Evolutionary conservation across 345 rosid species (phyloP).

Genomic region (Ricinus communis): DNA sequence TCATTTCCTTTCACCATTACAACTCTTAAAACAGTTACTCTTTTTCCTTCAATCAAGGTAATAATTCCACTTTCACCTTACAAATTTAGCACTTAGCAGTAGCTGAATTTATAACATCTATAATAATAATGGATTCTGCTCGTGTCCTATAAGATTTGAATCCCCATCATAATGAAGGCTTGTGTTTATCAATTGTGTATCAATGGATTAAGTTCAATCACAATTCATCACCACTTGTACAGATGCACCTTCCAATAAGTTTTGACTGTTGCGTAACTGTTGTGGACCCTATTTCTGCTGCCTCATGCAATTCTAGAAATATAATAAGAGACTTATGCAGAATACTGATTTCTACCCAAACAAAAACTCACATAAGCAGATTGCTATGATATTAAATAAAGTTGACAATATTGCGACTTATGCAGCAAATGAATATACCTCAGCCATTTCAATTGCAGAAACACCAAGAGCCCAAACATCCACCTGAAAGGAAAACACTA

Average conservation of each 20-base stretch:
- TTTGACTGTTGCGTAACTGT: background rate
- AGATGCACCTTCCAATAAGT: background rate
- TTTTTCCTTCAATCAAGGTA: background rate
- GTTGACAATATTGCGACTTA: background rate
- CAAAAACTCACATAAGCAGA: background rate
- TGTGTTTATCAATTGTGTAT: background rate
- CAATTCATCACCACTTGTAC: background rate
- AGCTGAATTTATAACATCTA: background rate
- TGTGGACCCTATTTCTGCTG: background rate
- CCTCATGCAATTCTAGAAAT: background rate
- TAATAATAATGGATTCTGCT: background rate
- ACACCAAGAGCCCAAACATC: constrained; percentile 99
- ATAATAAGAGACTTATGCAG: background rate
- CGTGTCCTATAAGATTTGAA: background rate
- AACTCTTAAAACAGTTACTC: background rate
- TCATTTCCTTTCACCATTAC: background rate
- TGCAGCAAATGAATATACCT: constrained; percentile 49
- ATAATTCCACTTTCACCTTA: background rate
- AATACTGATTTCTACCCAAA: background rate
- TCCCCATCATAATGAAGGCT: background rate
- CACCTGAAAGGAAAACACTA: constrained; percentile 55
- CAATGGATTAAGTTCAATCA: background rate
- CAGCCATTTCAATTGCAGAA: constrained; percentile 99
- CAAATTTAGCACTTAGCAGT: background rate
- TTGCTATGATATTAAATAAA: background rate